Evolutionary conservation across 2,329 filamentous ascomycete genomes (phyloP), one percentile per base, ranked within the genome.

Genomic region (Didymella exigua): DNA sequence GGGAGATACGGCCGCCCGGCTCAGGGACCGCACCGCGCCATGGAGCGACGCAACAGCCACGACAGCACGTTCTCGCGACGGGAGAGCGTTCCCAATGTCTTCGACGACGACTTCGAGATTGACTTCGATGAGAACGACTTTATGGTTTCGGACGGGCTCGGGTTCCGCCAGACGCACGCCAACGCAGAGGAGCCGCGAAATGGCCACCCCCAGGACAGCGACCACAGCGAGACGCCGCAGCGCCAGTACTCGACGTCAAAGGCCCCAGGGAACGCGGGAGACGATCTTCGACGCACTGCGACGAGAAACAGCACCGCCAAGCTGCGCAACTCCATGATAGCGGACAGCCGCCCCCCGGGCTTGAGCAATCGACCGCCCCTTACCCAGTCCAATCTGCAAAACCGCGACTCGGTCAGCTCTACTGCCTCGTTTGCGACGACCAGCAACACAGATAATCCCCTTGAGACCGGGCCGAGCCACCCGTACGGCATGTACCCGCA

Each of bases 401-500:
- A 75, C 64, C 70, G 73, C 54, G 62, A 70, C 54, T 72, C 73
- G 13, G 62, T 77, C 59, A 72, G 73, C 62, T 69, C 73, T 10
- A 69, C 76, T 3, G 78, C 72, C 3, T 80, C 78, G 5, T 77
- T 76, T 55, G 73, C 72, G 27, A 74, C 75, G 14, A 75, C 69
- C 53, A 68, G 68, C 34, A 71, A 73, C 29, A 75, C 79, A 3
- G 82, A 90, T 53, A 87, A 84, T 54, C 88, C 89, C 11, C 90
- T 91, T 61, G 83, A 84, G 48, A 89, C 87, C 3, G 88, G 87
- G 2, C 91, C 91, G 16, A 95, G 90, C 48, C 89, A 95, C 74
- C 90, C 91, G 0, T 96, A 96, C 71, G 85, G 85, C 63, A 88
- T 93, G 85, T 96, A 96, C 73, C 85, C 88, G 6, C 91, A 96